Base-by-base conservation (phyloP, 306 rosid species). In the Vigna radiata region DNA sequence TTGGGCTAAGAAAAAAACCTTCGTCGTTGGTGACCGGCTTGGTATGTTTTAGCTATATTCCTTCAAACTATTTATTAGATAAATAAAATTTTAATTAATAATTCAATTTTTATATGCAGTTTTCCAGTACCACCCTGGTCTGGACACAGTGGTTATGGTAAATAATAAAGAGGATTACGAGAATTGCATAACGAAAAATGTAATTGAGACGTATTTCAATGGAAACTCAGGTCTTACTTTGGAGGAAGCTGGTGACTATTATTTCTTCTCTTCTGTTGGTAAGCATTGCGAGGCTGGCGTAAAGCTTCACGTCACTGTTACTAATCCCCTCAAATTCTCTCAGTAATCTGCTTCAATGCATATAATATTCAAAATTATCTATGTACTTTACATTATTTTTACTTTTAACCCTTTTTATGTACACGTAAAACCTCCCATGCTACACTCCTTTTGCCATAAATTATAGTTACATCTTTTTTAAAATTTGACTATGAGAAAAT, bases 231-330 rank as follows among this genome's bases (percentile, higher is more conserved):
- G 31, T 6, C 0, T 90, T 56, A 7, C 29, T n/a, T 77, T 94
- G 64, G 77, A 67, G 1, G 37, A 27, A 7, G 47, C 84, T 0
- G 98, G 94, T 0, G 88, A 89, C 52, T 83, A 72, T 75, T 94
- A 67, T 83, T 94, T 70, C 87, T 83, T 80, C 36, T 81, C 55
- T 69, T 84, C 88, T 1, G 78, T 88, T 2, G 97, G 98, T 2
- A 90, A 81, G 85, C 97, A 88, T 48, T 94, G 98, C 15, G 94
- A 91, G 70, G 55, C 44, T 1, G 98, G 98, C 66, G 91, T 83
- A 10, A 94, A 85, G 88, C 90, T 94, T 63, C 52, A 70, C 48
- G 12, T 94, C 82, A 60, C 5, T 12, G 91, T 85, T 43, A 41
- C 46, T 9, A 11, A 41, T 41, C 12, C 0, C 10, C 13, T 11